Evolutionary conservation across 371 early-diverging fungal species (phyloP).

Genomic region (Syncephalis plumigaleata): DNA sequence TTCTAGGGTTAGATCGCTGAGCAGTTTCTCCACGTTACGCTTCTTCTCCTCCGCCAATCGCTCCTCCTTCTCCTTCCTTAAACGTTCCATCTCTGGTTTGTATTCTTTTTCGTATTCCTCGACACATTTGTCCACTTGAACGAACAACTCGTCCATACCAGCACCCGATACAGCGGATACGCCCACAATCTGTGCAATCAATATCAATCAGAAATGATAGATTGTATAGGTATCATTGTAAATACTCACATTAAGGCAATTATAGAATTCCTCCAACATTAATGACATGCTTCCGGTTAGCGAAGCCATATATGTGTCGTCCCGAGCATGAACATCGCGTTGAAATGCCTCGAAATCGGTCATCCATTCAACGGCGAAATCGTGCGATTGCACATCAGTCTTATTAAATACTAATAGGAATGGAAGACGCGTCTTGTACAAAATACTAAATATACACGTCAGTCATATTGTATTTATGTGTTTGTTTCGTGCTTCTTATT

Average conservation of each 20-base stretch:
- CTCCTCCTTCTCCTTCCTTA: slow-evolving; percentile 34
- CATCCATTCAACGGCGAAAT: slow-evolving; percentile 93
- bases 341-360: slow-evolving; percentile 92
- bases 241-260: slow-evolving; percentile 46
- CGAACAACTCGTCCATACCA: slow-evolving; percentile 88
- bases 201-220: not conserved
- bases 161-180: slow-evolving; percentile 90
- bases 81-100: slow-evolving; percentile 53
- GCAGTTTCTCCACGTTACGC: slow-evolving; percentile 10
- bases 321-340: slow-evolving; percentile 43
- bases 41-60: slow-evolving; percentile 12
- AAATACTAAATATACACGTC: slow-evolving; percentile 38
- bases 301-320: slow-evolving; percentile 76
- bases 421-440: slow-evolving; percentile 92
- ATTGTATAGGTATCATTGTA: not conserved
- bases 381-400: slow-evolving; percentile 79
- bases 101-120: slow-evolving; percentile 75
- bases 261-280: slow-evolving; percentile 97
- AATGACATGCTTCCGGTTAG: slow-evolving; percentile 90
- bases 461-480: slow-evolving; percentile 4
- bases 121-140: slow-evolving; percentile 64
- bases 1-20: too few species aligned
- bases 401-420: slow-evolving; percentile 97
- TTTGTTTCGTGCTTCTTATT: slow-evolving; percentile 4
- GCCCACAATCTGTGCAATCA: slow-evolving; percentile 37